phyloP scores from a whole-genome alignment of 2,329 filamentous ascomycete species.

The Xylariaceae sp. region DNA sequence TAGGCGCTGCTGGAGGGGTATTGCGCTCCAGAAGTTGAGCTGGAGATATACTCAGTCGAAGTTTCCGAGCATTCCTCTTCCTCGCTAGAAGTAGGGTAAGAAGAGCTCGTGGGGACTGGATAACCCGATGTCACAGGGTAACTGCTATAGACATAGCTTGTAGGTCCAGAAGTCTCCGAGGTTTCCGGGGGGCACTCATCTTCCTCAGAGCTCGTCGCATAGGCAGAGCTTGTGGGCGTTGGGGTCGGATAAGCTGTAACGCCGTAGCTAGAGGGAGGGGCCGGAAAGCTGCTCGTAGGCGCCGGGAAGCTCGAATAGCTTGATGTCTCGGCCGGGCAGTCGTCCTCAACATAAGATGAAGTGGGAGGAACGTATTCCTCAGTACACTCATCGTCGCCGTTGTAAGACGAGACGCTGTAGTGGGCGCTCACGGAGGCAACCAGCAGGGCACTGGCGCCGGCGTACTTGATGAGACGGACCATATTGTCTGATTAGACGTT shows the following conservation, averaged over 20 bases:
- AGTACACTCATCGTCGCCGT: constrained; percentile 12
- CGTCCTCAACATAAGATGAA: not conserved
- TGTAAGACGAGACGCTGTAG: not conserved
- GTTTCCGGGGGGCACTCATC: constrained; percentile 8
- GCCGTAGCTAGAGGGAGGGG: not conserved
- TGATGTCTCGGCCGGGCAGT: not conserved
- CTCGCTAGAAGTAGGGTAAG: too few relatives aligned
- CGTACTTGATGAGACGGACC: constrained; percentile 31
- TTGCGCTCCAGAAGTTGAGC: not conserved
- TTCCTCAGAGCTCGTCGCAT: not conserved
- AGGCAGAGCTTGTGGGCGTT: constrained; percentile 2
- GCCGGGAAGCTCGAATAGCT: constrained; percentile 2
- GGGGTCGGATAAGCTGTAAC: not conserved
- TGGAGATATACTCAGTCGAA: too few relatives aligned
- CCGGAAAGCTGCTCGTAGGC: not conserved
- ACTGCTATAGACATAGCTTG: too few relatives aligned
- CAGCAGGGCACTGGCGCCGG: constrained; percentile 28
- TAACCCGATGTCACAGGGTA: too few relatives aligned
- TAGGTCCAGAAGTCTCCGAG: too few relatives aligned
- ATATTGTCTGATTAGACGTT: constrained; percentile 22
- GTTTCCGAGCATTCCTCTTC: too few relatives aligned
- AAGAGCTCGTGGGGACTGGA: too few relatives aligned
- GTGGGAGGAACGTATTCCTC: constrained; percentile 1
- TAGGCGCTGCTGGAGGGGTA: not conserved
- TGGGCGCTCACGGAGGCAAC: constrained; percentile 26